Conservation (phyloP, 2,329 filamentous ascomycete species). For the Talaromyces amestolkiae region DNA sequence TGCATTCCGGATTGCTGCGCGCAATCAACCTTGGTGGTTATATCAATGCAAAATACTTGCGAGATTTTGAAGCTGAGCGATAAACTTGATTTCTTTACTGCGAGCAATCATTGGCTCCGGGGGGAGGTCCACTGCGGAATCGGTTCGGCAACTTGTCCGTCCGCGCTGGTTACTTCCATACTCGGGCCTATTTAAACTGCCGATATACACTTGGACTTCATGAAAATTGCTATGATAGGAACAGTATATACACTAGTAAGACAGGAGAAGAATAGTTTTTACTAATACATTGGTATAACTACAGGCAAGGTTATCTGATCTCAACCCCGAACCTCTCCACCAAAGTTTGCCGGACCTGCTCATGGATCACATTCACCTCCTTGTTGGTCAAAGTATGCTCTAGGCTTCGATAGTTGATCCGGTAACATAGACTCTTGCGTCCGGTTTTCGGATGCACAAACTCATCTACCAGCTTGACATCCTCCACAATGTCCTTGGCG, state of each 20-base stretch:
- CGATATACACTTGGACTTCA: neutral
- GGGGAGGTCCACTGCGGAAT: conserved; percentile 12
- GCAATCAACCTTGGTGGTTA: neutral
- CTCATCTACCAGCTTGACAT: conserved; percentile 78
- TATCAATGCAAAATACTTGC: neutral
- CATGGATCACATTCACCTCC: conserved; percentile 75
- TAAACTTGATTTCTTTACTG: conserved; percentile 4
- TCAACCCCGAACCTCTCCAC: conserved; percentile 74
- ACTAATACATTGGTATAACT: neutral
- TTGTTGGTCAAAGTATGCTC: conserved; percentile 84
- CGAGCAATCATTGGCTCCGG: neutral
- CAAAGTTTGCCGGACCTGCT: conserved; percentile 62
- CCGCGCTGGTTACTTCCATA: neutral
- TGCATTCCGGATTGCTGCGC: conserved; percentile 16
- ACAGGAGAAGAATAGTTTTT: neutral
- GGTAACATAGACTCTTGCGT: conserved; percentile 81
- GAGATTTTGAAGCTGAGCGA: neutral
- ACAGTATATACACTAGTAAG: neutral
- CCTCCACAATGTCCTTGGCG: conserved; percentile 80
- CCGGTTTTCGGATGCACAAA: conserved; percentile 86
- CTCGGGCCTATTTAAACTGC: neutral
- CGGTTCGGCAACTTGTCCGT: conserved; percentile 5
- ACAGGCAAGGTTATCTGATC: conserved; percentile 57
- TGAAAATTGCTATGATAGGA: neutral
- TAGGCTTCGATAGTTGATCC: conserved; percentile 88